Evolutionary conservation across 257 asterid genomes (phyloP).

Genomic region (Linaria vulgaris): DNA sequence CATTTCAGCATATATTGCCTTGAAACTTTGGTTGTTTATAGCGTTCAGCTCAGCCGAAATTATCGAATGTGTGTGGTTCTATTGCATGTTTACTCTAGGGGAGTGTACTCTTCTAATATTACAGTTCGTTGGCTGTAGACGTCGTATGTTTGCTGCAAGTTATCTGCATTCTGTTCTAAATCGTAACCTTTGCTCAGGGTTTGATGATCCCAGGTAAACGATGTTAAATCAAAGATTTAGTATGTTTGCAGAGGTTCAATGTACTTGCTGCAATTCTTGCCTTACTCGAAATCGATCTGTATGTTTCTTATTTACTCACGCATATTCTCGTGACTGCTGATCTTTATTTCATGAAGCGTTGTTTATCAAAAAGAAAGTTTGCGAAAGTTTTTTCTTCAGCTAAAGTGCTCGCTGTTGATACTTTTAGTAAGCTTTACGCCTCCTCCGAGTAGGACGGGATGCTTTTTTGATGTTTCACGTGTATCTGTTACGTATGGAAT

Average conservation of each 20-base stretch:
- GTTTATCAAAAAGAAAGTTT: slow-evolving; percentile 11
- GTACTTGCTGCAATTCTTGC: not conserved
- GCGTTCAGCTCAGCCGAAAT: slow-evolving; percentile 1
- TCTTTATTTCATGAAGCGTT: not conserved
- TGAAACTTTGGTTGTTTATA: no score
- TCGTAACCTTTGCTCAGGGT: slow-evolving; percentile 15
- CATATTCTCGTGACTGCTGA: slow-evolving; percentile 15
- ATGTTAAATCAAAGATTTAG: no score
- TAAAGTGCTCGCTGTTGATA: slow-evolving; percentile 13
- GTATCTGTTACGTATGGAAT: not conserved
- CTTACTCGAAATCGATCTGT: slow-evolving; percentile 11
- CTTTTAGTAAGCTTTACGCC: slow-evolving; percentile 11
- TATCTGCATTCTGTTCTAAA: slow-evolving; percentile 4
- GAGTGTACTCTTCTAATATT: slow-evolving; percentile 3
- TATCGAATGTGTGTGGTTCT: slow-evolving; percentile 2
- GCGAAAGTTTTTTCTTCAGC: slow-evolving; percentile 12
- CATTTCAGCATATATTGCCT: not conserved
- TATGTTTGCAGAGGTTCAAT: not conserved
- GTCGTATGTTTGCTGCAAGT: slow-evolving; percentile 1
- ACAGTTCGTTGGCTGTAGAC: not conserved
- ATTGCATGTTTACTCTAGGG: slow-evolving; percentile 1
- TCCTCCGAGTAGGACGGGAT: slow-evolving; percentile 15
- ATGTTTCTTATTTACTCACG: slow-evolving; percentile 2
- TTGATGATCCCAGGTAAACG: not conserved
- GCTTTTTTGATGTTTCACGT: slow-evolving; percentile 16